phyloP scores from a whole-genome alignment of 2,329 filamentous ascomycete species.

The Penicillium vulpinum region DNA sequence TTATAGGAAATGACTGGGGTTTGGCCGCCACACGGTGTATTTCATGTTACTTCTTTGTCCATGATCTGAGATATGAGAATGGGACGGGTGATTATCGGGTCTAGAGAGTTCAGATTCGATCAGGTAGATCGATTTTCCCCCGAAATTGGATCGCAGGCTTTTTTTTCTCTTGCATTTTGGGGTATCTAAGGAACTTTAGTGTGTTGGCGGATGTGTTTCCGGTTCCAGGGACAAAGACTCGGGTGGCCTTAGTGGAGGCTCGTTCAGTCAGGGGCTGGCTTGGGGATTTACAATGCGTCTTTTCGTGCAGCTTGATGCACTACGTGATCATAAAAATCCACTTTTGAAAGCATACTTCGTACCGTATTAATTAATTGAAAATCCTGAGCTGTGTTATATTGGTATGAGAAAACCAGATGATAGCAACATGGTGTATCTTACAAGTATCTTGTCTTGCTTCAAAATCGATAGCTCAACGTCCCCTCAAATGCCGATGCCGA shows the following conservation, averaged over 20 bases:
- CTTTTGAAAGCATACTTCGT: too few species aligned
- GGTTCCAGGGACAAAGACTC: constrained; percentile 16
- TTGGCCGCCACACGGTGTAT: constrained; percentile 5
- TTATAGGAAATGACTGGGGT: constrained; percentile 4
- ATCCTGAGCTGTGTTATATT: not conserved
- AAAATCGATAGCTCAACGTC: constrained; percentile 6
- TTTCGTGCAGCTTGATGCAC: constrained; percentile 10
- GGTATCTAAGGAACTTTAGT: not conserved
- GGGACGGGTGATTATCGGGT: not conserved
- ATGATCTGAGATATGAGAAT: constrained; percentile 10
- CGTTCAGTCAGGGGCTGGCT: constrained; percentile 6
- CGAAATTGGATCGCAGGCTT: constrained; percentile 3
- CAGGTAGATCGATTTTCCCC: not conserved
- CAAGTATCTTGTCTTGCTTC: not conserved
- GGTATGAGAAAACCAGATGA: not conserved
- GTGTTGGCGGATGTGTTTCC: constrained; percentile 10
- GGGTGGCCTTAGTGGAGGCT: constrained; percentile 13
- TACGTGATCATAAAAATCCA: constrained; percentile 13
- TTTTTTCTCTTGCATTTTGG: not conserved
- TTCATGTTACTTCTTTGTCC: constrained; percentile 5
- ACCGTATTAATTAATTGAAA: not conserved
- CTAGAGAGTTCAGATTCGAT: not conserved
- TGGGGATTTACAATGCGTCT: constrained; percentile 9
- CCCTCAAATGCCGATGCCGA: not conserved
- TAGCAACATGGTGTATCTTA: not conserved